A percentile compares a stretch with the other conserved stretches of the same genome.
Evolutionary conservation across 2,329 filamentous ascomycete genomes (phyloP).

Genomic region (Ophiocordyceps camponoti-rufipedis): DNA sequence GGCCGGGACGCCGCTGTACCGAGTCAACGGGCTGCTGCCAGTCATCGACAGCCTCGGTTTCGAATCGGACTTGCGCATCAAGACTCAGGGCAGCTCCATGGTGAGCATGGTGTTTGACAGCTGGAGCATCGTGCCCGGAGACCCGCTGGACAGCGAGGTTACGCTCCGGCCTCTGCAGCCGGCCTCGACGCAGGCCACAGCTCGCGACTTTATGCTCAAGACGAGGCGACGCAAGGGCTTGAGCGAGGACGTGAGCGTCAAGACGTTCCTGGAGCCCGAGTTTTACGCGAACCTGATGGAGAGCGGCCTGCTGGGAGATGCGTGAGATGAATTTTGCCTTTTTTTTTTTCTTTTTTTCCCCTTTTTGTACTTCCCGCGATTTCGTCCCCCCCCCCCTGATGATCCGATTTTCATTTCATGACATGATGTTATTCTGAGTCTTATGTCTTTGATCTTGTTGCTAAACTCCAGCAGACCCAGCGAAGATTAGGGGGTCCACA

Average conservation of each 20-base stretch:
- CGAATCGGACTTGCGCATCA: constrained; percentile 90
- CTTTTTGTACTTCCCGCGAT: too few relatives aligned
- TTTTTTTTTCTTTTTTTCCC: too few relatives aligned
- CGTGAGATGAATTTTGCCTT: constrained; percentile 5
- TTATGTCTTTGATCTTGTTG: too few relatives aligned
- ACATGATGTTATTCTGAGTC: too few relatives aligned
- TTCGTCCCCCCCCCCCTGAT: too few relatives aligned
- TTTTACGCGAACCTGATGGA: constrained; percentile 78
- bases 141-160: constrained; percentile 79
- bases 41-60: constrained; percentile 97
- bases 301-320: constrained; percentile 61
- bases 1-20: constrained; percentile 84
- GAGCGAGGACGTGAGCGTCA: constrained; percentile 87
- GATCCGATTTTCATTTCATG: too few relatives aligned
- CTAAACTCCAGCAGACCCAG: too few relatives aligned
- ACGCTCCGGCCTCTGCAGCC: constrained; percentile 72
- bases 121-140: constrained; percentile 90
- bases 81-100: constrained; percentile 83
- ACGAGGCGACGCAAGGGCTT: constrained; percentile 84
- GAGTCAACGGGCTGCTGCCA: constrained; percentile 76
- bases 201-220: constrained; percentile 92
- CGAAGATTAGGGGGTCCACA: too few relatives aligned
- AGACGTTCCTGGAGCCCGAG: constrained; percentile 91
- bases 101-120: constrained; percentile 87
- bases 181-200: constrained; percentile 72